Evolutionary conservation across 202 grass and related monocot species (phyloP).

Genomic region (Brachypodium distachyon): DNA sequence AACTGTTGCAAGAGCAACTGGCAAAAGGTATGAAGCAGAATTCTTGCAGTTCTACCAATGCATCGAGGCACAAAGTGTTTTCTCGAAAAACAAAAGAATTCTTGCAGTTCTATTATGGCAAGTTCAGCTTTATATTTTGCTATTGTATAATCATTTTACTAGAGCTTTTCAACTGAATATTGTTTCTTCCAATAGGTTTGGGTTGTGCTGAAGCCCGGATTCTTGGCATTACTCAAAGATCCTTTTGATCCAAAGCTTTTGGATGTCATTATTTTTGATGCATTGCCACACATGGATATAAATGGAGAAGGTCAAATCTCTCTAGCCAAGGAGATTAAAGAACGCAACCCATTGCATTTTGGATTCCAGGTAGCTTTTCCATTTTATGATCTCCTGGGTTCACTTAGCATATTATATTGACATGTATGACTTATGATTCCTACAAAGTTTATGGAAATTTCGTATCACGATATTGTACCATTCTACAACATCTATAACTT

Average conservation of each 20-base stretch:
- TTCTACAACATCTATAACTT: not conserved
- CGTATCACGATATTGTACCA: not conserved
- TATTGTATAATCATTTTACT: conserved; percentile 15
- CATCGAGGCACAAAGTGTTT: no score
- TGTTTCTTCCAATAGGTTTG: conserved; percentile 65
- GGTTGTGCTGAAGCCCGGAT: conserved; percentile 93
- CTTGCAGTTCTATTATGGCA: not conserved
- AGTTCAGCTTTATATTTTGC: not conserved
- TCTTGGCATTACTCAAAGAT: conserved; percentile 89
- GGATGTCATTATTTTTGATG: conserved; percentile 95
- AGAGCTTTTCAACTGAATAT: conserved; percentile 25
- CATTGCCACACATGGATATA: conserved; percentile 78
- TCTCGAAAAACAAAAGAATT: no score
- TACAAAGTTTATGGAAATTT: not conserved
- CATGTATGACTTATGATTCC: not conserved
- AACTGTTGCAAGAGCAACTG: conserved; percentile 84
- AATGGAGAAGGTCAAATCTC: conserved; percentile 69
- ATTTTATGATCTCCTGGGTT: not conserved
- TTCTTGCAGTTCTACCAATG: not conserved
- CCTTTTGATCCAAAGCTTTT: conserved; percentile 91
- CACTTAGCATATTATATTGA: conserved; percentile 4
- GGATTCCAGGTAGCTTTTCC: conserved; percentile 68
- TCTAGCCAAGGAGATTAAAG: conserved; percentile 91
- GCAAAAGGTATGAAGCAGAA: conserved; percentile 64
- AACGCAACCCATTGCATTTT: conserved; percentile 83